These are phyloP conservation scores for Rhododendron ovatum DNA, from an alignment of 148 eudicot species.

Conservation along the genomic window DNA sequence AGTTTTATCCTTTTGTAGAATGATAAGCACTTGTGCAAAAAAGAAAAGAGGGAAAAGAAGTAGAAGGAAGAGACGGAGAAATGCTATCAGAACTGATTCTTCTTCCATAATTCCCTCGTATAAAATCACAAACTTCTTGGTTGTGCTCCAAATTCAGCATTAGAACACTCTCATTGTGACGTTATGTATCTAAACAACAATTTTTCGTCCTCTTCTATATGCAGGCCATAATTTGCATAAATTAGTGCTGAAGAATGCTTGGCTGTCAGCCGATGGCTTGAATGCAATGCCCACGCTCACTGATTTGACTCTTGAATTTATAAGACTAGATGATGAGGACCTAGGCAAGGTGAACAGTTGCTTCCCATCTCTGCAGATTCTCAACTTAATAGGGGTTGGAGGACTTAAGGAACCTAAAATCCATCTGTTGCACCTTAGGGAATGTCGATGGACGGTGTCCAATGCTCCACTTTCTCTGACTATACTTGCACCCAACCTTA, in stretches of 20 bases:
- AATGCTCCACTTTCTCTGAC: constrained; percentile 57
- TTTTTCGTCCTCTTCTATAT: not conserved
- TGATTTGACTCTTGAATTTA: constrained; percentile 54
- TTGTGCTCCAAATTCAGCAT: constrained; percentile 1
- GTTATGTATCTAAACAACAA: not conserved
- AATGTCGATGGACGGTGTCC: constrained; percentile 51
- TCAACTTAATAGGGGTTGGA: constrained; percentile 68
- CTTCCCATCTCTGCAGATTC: constrained; percentile 46
- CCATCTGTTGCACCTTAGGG: constrained; percentile 46
- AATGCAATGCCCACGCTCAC: constrained; percentile 45
- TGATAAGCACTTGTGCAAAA: too few species aligned
- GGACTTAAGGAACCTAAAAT: constrained; percentile 54
- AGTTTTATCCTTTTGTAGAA: not conserved
- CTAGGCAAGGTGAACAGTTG: constrained; percentile 43
- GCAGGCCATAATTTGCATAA: constrained; percentile 47
- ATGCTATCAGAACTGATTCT: not conserved
- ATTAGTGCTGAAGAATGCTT: constrained; percentile 56
- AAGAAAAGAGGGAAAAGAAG: not conserved
- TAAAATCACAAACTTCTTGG: not conserved
- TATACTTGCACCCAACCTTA: constrained; percentile 47
- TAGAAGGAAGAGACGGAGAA: not conserved
- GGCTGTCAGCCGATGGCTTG: constrained; percentile 58
- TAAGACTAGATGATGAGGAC: constrained; percentile 65
- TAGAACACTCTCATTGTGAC: not conserved
- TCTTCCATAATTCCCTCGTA: not conserved